Evolutionary conservation across 2,329 filamentous ascomycete genomes (phyloP), one percentile per base, ranked within the genome.

Genomic region (Sporothrix euskadiensis): DNA sequence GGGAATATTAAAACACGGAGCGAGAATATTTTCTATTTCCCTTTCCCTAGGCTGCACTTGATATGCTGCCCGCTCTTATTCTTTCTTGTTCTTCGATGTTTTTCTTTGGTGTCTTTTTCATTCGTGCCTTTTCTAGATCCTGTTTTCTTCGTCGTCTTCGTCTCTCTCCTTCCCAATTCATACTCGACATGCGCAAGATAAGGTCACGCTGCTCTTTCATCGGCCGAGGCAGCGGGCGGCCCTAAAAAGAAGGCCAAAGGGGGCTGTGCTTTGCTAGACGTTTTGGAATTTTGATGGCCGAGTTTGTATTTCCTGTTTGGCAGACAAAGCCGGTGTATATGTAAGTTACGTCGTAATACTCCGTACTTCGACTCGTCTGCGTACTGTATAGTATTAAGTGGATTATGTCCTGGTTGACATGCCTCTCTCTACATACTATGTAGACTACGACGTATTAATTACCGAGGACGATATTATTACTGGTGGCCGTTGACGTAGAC

Each of bases 121-220:
- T 14, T 47, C 22, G 2, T 22, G n/a, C 14, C 22, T 8, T 12
- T 22, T 7, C 12, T 56, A 4, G 30, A 30, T 47, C 61, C 39
- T 65, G 61, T 47, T 26, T 47, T 65, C 30, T 65, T 30, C 39
- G 39, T 65, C 41, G 4, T 26, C 39, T 30, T 47, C 35, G 32
- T 39, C 32, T 39, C 1, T 39, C 57, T 63, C 57, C 32, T 63
- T 63, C 57, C 57, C 57, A 16, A 9, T 63, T 63, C 32, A 41
- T 41, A 63, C 32, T 22, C 57, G 57, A 41, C 57, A 63, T 63
- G 57, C 57, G 57, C 57, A 32, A 63, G 57, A 39, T 63, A 41
- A 22, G 7, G 12, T 41, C 35, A 10, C 9, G 32, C 35, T 19
- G 32, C 57, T 41, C 57, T 41, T 63, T 63, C 32, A 63, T 63